These are phyloP conservation scores for Synchytrium microbalum DNA, from an alignment of 371 early-diverging fungal genomes.

Conservation along the genomic window DNA sequence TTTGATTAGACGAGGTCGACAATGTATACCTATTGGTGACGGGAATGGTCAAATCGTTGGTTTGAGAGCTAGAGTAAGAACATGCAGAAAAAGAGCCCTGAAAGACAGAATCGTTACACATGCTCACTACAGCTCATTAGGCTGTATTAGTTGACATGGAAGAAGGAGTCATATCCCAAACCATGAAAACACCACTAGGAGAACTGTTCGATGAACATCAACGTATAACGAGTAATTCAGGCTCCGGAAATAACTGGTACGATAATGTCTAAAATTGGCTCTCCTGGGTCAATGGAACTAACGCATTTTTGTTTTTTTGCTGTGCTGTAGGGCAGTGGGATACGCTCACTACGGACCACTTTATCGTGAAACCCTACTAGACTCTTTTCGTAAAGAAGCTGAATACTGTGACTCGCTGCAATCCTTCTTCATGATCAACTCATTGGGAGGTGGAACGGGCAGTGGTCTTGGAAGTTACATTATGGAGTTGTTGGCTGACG, in stretches of 20 bases:
- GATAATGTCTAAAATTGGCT: not conserved
- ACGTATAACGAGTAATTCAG: slow-evolving; percentile 29
- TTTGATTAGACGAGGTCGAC: slow-evolving; percentile 10
- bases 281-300: slow-evolving; percentile 1
- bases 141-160: slow-evolving; percentile 51
- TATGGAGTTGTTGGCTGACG: slow-evolving; percentile 39
- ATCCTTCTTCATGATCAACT: slow-evolving; percentile 46
- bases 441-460: slow-evolving; percentile 69
- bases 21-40: slow-evolving; percentile 21
- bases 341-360: slow-evolving; percentile 41
- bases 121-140: slow-evolving; percentile 5
- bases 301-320: not conserved
- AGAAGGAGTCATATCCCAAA: slow-evolving; percentile 38
- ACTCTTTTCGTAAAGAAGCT: slow-evolving; percentile 47
- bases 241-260: slow-evolving; percentile 51
- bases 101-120: not conserved
- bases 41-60: slow-evolving; percentile 19
- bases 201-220: slow-evolving; percentile 40
- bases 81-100: slow-evolving; percentile 7
- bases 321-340: slow-evolving; percentile 38
- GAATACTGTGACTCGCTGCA: slow-evolving; percentile 60
- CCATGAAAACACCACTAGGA: slow-evolving; percentile 20
- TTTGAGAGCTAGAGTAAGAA: slow-evolving; percentile 20
- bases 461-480: slow-evolving; percentile 57
- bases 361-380: slow-evolving; percentile 38